phyloP scores from a whole-genome alignment of 2,329 filamentous ascomycete genomes.

The Diaporthe australafricana region DNA sequence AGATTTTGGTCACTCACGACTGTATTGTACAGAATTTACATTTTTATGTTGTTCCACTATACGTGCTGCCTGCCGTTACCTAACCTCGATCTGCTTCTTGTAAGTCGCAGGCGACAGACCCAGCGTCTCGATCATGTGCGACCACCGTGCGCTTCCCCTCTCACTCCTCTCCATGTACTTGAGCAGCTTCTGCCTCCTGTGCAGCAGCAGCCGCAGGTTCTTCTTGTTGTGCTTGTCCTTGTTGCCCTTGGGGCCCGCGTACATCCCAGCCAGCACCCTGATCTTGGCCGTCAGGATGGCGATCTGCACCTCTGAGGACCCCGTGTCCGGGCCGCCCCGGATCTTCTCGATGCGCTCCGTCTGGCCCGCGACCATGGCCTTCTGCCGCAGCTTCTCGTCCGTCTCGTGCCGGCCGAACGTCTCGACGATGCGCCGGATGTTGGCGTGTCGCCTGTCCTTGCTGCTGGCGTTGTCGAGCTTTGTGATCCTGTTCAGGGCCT shows the following conservation, averaged over 20 bases:
- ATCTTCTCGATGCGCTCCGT: constrained; percentile 52
- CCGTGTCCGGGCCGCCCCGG: constrained; percentile 91
- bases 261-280: constrained; percentile 77
- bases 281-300: constrained; percentile 97
- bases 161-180: constrained; percentile 90
- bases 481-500: constrained; percentile 84
- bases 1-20: constrained; percentile 35
- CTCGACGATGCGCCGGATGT: constrained; percentile 85
- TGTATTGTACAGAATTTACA: constrained; percentile 62
- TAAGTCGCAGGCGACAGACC: constrained; percentile 90
- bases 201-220: constrained; percentile 86
- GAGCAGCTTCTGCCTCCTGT: constrained; percentile 89
- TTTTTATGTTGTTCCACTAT: constrained; percentile 48
- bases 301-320: constrained; percentile 97
- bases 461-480: constrained; percentile 80
- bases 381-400: constrained; percentile 75
- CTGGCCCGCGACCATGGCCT: constrained; percentile 61
- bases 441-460: constrained; percentile 83
- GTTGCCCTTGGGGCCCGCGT: constrained; percentile 75
- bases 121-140: constrained; percentile 83
- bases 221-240: constrained; percentile 96
- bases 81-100: constrained; percentile 85
- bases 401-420: constrained; percentile 93
- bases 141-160: constrained; percentile 90
- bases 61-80: constrained; percentile 41